Evolutionary conservation across 768 basidiomycete species (phyloP).

Genomic region (Lentinula aciculospora): DNA sequence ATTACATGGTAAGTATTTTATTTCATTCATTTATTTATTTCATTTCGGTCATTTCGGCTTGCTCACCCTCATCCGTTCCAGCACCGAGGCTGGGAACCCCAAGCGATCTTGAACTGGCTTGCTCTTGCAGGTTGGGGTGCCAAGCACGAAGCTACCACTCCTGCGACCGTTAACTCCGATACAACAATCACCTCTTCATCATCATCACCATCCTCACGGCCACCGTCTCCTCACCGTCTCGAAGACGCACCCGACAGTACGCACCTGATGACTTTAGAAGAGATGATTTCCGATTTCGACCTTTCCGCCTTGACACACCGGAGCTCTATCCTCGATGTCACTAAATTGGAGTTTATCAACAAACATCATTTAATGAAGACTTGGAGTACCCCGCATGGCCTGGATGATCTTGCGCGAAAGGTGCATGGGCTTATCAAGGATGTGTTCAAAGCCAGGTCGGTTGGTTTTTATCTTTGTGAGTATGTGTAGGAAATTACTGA

Average conservation of each 20-base stretch:
- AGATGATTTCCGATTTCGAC: constrained; percentile 63
- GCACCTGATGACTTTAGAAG: constrained; percentile 52
- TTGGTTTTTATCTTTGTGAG: neutral
- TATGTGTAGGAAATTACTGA: neutral
- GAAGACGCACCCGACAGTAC: constrained; percentile 61
- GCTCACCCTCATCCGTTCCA: too few species aligned
- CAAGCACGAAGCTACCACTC: constrained; percentile 27
- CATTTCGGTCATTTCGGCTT: too few species aligned
- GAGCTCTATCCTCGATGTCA: constrained; percentile 72
- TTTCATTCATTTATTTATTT: neutral
- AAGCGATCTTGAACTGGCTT: constrained; percentile 88
- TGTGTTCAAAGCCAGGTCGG: constrained; percentile 56
- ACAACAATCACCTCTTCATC: constrained; percentile 17
- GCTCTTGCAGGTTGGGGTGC: constrained; percentile 93
- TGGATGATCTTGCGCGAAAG: constrained; percentile 48
- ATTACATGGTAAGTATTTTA: constrained; percentile 64
- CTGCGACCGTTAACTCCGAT: constrained; percentile 18
- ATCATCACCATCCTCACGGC: constrained; percentile 13
- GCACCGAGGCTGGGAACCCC: constrained; percentile 87
- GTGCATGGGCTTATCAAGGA: constrained; percentile 48
- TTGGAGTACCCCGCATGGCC: constrained; percentile 44
- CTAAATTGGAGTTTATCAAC: constrained; percentile 84
- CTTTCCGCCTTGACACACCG: constrained; percentile 73
- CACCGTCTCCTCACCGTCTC: constrained; percentile 13
- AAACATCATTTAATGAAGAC: constrained; percentile 71